Percentiles rank a stretch among this genome's conserved stretches.
Evolutionary conservation across 1,139 yeast species (phyloP).

Genomic region (Kodamaea fungicola): DNA sequence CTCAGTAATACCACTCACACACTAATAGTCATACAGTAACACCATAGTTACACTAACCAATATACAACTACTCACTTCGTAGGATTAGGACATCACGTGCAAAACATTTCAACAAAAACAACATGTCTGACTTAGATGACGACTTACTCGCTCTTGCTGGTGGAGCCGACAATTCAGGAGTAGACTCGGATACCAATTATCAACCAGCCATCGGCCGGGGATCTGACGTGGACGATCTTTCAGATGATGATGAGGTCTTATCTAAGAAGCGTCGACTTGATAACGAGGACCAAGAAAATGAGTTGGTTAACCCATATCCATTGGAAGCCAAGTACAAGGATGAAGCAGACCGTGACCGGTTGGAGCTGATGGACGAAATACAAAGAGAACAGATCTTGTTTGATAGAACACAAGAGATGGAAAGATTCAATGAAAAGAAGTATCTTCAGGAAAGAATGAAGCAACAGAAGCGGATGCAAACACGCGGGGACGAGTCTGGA

Average conservation of each 20-base stretch:
- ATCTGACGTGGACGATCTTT: conserved; percentile 18
- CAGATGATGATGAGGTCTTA: conserved; percentile 18
- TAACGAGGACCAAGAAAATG: conserved; percentile 25
- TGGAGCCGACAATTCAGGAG: conserved; percentile 43
- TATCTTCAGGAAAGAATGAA: conserved; percentile 78
- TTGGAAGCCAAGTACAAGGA: conserved; percentile 87
- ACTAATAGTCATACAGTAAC: no score
- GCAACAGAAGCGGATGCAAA: conserved; percentile 32
- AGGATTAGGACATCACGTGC: not conserved
- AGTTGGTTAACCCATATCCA: conserved; percentile 76
- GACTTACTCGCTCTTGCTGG: conserved; percentile 92
- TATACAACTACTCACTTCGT: no score
- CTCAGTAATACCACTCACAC: no score
- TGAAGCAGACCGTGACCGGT: conserved; percentile 64
- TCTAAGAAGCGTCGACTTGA: conserved; percentile 21
- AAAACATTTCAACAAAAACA: not conserved
- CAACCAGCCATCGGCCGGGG: conserved; percentile 20
- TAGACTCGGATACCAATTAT: conserved; percentile 23
- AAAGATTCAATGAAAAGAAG: conserved; percentile 76
- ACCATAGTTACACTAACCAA: no score
- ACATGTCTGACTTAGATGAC: conserved; percentile 70
- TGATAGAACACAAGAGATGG: conserved; percentile 91
- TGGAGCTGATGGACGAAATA: conserved; percentile 82
- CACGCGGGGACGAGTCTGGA: conserved; percentile 28
- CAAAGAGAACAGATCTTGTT: conserved; percentile 86